These are phyloP conservation scores for Mortierella claussenii DNA, from an alignment of 192 early-diverging fungal genomes.

Conservation along the genomic window DNA sequence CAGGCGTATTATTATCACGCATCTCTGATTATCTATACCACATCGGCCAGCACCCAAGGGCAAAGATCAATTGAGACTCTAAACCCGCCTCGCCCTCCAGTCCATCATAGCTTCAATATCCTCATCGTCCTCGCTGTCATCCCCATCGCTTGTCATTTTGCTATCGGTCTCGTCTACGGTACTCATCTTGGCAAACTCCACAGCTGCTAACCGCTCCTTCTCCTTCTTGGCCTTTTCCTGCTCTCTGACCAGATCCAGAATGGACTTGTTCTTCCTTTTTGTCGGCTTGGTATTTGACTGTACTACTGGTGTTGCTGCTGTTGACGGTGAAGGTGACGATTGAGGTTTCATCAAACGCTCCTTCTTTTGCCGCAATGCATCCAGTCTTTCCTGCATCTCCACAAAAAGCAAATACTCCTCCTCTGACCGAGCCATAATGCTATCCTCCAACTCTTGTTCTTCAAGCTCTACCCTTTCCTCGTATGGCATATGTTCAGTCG, in stretches of 20 bases:
- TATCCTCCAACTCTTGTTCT: conserved; percentile 42
- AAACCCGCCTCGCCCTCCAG: conserved; percentile 42
- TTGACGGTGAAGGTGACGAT: conserved; percentile 1
- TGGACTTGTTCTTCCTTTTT: conserved; percentile 35
- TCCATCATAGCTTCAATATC: conserved; percentile 55
- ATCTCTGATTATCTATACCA: no score
- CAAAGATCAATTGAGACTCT: no score
- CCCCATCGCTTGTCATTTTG: conserved; percentile 26
- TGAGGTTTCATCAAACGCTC: conserved; percentile 9
- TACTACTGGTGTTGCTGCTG: not conserved
- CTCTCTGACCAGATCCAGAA: conserved; percentile 45
- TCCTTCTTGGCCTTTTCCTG: conserved; percentile 40
- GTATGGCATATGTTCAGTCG: conserved; percentile 16
- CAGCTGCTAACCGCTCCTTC: conserved; percentile 34
- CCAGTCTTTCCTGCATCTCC: conserved; percentile 42
- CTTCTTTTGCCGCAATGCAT: conserved; percentile 43
- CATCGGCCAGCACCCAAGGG: no score
- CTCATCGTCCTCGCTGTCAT: conserved; percentile 31
- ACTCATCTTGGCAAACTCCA: conserved; percentile 19
- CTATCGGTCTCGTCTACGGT: conserved; percentile 3
- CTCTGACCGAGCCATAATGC: conserved; percentile 32
- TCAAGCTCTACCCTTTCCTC: conserved; percentile 39
- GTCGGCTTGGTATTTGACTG: conserved; percentile 7
- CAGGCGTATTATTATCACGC: no score
- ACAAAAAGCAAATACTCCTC: conserved; percentile 47